These are phyloP conservation scores for Diaporthe sp. DNA, from an alignment of 2,329 filamentous ascomycete genomes.

Conservation along the genomic window DNA sequence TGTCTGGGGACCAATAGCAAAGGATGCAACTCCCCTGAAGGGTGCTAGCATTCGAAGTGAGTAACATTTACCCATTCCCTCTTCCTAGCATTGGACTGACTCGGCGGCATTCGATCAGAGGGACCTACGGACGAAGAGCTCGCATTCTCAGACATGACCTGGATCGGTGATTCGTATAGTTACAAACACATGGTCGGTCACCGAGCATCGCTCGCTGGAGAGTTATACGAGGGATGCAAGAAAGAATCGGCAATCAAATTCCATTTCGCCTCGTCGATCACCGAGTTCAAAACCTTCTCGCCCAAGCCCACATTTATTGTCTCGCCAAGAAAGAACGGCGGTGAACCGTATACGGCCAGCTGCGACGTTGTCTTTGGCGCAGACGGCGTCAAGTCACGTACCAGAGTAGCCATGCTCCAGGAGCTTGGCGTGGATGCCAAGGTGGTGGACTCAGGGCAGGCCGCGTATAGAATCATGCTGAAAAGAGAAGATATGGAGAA, in stretches of 20 bases:
- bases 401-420: constrained; percentile 55
- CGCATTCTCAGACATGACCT: constrained; percentile 68
- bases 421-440: constrained; percentile 52
- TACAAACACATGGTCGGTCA: constrained; percentile 78
- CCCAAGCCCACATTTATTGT: constrained; percentile 66
- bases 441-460: constrained; percentile 62
- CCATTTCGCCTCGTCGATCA: constrained; percentile 63
- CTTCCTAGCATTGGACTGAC: neutral
- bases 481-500: constrained; percentile 57
- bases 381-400: constrained; percentile 66
- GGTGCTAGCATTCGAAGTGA: constrained; percentile 38
- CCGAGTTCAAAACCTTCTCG: constrained; percentile 62
- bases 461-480: constrained; percentile 67
- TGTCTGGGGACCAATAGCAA: constrained; percentile 36
- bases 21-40: constrained; percentile 36
- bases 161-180: constrained; percentile 67
- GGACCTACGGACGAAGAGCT: constrained; percentile 70
- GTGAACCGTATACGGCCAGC: constrained; percentile 58
- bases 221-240: constrained; percentile 70
- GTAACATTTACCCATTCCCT: neutral
- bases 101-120: constrained; percentile 50
- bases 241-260: constrained; percentile 67
- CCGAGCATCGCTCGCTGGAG: constrained; percentile 68
- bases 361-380: constrained; percentile 65
- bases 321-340: constrained; percentile 56